Percentiles rank a stretch among this genome's conserved stretches.
These are phyloP conservation scores for Chaetothyriales sp. DNA, from an alignment of 2,329 filamentous ascomycete species.

Conservation along the genomic window DNA sequence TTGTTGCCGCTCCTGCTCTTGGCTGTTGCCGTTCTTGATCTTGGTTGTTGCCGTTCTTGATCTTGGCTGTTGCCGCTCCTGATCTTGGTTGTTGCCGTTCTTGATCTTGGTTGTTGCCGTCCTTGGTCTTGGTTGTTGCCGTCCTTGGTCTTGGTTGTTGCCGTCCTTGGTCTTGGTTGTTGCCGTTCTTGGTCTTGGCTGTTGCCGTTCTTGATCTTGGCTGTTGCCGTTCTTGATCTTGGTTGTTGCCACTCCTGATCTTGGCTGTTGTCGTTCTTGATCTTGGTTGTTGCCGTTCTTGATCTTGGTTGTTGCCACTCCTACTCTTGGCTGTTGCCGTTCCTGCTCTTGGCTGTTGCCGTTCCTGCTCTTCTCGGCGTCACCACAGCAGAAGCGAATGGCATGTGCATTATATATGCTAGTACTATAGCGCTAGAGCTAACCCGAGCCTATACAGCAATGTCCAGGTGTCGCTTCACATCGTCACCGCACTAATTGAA, in stretches of 20 bases:
- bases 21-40: background rate
- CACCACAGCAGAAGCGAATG: background rate
- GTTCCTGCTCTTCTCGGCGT: too few species aligned
- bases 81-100: conserved; percentile 1
- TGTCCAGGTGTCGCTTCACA: conserved; percentile 88
- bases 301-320: too few species aligned
- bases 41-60: conserved; percentile 1
- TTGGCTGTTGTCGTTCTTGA: too few species aligned
- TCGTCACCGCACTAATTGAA: conserved; percentile 80
- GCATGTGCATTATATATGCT: background rate
- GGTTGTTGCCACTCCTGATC: too few species aligned
- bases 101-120: too few species aligned
- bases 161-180: conserved; percentile 1
- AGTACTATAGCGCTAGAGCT: background rate
- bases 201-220: background rate
- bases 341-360: background rate
- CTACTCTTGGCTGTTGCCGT: background rate
- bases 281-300: conserved; percentile 1
- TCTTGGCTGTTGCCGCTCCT: too few species aligned
- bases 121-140: too few species aligned
- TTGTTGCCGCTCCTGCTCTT: conserved; percentile 2
- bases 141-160: background rate
- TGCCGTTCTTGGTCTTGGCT: too few species aligned
- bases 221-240: conserved; percentile 1
- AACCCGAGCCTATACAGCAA: conserved; percentile 43